Conservation (phyloP, 164 flowering plant genomes). For the Sedum album region DNA sequence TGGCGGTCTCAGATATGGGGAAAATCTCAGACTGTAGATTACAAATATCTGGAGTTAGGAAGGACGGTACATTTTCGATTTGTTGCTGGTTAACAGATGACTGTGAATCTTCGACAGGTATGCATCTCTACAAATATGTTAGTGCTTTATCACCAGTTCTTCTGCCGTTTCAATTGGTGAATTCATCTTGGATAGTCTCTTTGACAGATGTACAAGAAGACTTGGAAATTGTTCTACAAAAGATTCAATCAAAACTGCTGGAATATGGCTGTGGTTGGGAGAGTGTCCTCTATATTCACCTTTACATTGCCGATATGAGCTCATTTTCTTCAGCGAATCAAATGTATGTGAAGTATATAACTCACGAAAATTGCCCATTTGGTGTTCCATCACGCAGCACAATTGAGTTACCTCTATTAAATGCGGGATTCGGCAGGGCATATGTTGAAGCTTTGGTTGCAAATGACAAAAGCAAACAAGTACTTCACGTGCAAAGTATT, state of each 20-base stretch:
- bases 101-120: slow-evolving; percentile 48
- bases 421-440: slow-evolving; percentile 59
- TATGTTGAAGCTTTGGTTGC: slow-evolving; percentile 75
- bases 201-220: slow-evolving; percentile 58
- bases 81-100: slow-evolving; percentile 70
- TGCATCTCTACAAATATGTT: not conserved
- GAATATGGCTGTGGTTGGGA: slow-evolving; percentile 60
- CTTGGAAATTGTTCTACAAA: slow-evolving; percentile 42
- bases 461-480: slow-evolving; percentile 56
- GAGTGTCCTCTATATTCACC: slow-evolving; percentile 79
- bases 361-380: slow-evolving; percentile 70
- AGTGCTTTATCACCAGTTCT: slow-evolving; percentile 1
- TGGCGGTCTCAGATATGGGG: slow-evolving; percentile 17
- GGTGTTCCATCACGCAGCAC: slow-evolving; percentile 99
- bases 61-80: slow-evolving; percentile 46
- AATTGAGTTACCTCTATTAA: slow-evolving; percentile 61
- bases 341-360: slow-evolving; percentile 71
- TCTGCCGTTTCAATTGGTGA: not conserved
- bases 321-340: slow-evolving; percentile 78
- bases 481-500: slow-evolving; percentile 89
- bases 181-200: not conserved
- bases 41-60: slow-evolving; percentile 39
- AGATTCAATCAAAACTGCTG: slow-evolving; percentile 42
- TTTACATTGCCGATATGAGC: slow-evolving; percentile 75
- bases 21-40: slow-evolving; percentile 22